Evolutionary conservation across 257 asterid species (phyloP).

Genomic region (Euphrasia confusa): DNA sequence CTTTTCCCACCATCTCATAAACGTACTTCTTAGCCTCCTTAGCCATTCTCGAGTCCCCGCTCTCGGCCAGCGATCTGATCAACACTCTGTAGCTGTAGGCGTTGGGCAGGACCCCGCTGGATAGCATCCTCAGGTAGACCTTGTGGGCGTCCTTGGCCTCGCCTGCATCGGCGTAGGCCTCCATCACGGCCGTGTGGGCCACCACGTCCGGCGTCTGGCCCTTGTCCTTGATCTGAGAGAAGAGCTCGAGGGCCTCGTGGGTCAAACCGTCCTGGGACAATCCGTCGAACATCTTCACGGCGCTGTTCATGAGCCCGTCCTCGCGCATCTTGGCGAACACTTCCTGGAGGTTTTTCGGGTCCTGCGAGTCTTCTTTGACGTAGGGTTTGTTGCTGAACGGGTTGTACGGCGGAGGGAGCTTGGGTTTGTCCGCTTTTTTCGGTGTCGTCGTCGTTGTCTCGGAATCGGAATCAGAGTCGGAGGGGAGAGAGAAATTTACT

Average conservation of each 20-base stretch:
- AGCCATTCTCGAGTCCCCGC: conserved; percentile 56
- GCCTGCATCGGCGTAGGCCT: conserved; percentile 71
- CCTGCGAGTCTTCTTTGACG: conserved; percentile 40
- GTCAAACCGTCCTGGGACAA: conserved; percentile 86
- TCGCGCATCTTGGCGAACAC: conserved; percentile 59
- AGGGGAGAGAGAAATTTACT: conserved; percentile 76
- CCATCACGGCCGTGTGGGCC: conserved; percentile 84
- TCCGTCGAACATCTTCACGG: conserved; percentile 97
- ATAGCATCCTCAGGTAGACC: conserved; percentile 65
- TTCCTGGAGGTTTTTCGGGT: conserved; percentile 68
- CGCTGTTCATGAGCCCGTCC: conserved; percentile 65
- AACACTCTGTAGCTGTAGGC: conserved; percentile 59
- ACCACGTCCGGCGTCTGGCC: conserved; percentile 77
- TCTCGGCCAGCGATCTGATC: conserved; percentile 46
- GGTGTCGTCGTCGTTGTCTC: conserved; percentile 11
- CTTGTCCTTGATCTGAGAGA: conserved; percentile 65
- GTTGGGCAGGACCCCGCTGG: conserved; percentile 65
- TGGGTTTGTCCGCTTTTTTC: conserved; percentile 30
- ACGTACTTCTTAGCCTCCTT: conserved; percentile 52
- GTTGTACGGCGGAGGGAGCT: conserved; percentile 72
- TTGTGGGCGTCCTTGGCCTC: conserved; percentile 62
- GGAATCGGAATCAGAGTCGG: conserved; percentile 47
- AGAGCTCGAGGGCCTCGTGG: conserved; percentile 77
- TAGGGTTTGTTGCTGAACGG: conserved; percentile 63
- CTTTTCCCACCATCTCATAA: conserved; percentile 66